These are phyloP conservation scores for Microsporum canis DNA, from an alignment of 2,329 filamentous ascomycete genomes.

Conservation along the genomic window DNA sequence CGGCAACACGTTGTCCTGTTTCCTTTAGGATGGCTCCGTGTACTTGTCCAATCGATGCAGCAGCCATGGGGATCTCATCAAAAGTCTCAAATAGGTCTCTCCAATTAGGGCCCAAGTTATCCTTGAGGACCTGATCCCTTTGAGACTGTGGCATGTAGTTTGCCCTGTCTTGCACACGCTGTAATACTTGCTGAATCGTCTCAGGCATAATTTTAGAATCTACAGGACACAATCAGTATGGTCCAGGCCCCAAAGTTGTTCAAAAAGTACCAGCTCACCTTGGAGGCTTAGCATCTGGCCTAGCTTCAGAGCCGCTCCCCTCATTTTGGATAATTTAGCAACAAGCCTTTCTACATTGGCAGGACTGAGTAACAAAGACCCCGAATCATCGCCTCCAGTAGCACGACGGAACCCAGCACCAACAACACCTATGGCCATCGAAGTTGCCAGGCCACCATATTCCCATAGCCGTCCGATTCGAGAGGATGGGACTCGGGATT, in stretches of 20 bases:
- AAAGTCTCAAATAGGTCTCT: conserved; percentile 71
- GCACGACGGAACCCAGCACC: conserved; percentile 72
- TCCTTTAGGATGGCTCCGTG: conserved; percentile 72
- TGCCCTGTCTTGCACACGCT: conserved; percentile 88
- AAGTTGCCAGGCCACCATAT: conserved; percentile 82
- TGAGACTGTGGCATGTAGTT: conserved; percentile 98
- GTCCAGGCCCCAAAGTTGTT: neutral
- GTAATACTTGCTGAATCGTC: conserved; percentile 76
- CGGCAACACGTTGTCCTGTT: conserved; percentile 65
- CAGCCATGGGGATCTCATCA: conserved; percentile 83
- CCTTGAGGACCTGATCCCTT: conserved; percentile 66
- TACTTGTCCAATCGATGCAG: conserved; percentile 93
- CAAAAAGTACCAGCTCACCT: conserved; percentile 29
- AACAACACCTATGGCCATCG: conserved; percentile 88
- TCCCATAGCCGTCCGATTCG: conserved; percentile 85
- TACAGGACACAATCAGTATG: conserved; percentile 16
- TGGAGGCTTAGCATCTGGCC: conserved; percentile 99
- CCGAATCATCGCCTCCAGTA: conserved; percentile 53
- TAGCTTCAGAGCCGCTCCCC: conserved; percentile 89
- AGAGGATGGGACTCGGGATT: conserved; percentile 83
- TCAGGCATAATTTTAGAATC: conserved; percentile 88
- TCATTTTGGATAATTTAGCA: conserved; percentile 85
- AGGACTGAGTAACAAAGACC: conserved; percentile 77
- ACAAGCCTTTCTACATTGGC: conserved; percentile 90
- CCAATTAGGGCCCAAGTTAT: conserved; percentile 76